These are phyloP conservation scores for Lactifluus subvellereus DNA, from an alignment of 768 basidiomycete species.

Conservation along the genomic window DNA sequence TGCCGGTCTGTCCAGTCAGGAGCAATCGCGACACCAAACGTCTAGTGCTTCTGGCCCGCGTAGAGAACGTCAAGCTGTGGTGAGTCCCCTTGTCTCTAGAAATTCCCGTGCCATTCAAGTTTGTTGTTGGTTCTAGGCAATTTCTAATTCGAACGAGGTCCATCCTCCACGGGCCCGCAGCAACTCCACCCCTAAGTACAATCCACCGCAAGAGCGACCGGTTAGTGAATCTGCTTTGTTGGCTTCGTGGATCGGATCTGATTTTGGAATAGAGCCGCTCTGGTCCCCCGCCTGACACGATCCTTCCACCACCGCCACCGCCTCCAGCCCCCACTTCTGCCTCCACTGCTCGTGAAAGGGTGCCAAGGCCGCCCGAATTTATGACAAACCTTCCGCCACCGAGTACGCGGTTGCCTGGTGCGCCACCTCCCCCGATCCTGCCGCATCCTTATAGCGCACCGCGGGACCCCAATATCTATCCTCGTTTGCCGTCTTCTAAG, in stretches of 20 bases:
- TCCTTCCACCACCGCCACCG: background rate
- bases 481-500: background rate
- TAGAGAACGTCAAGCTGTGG: slow-evolving; percentile 7
- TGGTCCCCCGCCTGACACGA: background rate
- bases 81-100: background rate
- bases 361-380: slow-evolving; percentile 11
- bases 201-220: slow-evolving; percentile 1
- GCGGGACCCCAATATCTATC: background rate
- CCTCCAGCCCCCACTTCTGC: background rate
- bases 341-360: slow-evolving; percentile 3
- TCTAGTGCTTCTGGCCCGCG: slow-evolving; percentile 1
- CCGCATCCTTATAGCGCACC: background rate
- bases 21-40: slow-evolving; percentile 1
- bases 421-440: slow-evolving; percentile 16
- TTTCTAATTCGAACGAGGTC: background rate
- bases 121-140: background rate
- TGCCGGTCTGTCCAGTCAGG: background rate
- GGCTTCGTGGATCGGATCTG: background rate
- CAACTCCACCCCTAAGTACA: background rate
- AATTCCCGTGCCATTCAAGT: background rate
- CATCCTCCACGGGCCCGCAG: background rate
- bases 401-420: slow-evolving; percentile 17
- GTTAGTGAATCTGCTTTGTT: background rate
- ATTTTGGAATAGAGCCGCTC: background rate
- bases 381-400: slow-evolving; percentile 15